These are phyloP conservation scores for Coemansia sp. DNA, from an alignment of 192 early-diverging fungal genomes.

Conservation along the genomic window DNA sequence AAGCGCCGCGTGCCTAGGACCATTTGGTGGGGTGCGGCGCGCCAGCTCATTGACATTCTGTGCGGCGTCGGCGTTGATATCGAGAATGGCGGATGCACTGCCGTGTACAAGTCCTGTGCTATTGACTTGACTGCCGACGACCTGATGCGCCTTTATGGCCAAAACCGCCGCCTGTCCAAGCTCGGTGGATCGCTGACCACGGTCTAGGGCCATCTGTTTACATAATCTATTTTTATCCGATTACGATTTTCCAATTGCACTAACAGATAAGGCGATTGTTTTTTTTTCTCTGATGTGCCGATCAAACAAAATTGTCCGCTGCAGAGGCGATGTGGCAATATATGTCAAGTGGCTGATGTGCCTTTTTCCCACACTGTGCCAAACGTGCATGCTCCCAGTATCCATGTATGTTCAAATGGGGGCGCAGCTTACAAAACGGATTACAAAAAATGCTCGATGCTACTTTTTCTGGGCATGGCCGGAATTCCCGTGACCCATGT, in stretches of 20 bases:
- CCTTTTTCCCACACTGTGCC: not conserved
- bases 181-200: conserved; percentile 13
- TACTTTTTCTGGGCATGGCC: not conserved
- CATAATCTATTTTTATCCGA: not conserved
- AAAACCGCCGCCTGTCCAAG: conserved; percentile 43
- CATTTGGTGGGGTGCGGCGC: conserved; percentile 68
- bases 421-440: not conserved
- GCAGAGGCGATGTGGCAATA: not conserved
- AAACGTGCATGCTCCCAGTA: not conserved
- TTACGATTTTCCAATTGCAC: not conserved
- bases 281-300: not conserved
- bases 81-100: conserved; percentile 41
- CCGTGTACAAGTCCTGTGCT: conserved; percentile 48
- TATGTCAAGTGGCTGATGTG: not conserved
- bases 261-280: conserved; percentile 4
- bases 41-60: conserved; percentile 63
- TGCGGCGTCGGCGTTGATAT: conserved; percentile 57
- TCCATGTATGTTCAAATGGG: not conserved
- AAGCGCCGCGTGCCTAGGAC: conserved; percentile 68
- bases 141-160: conserved; percentile 46
- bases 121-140: conserved; percentile 54
- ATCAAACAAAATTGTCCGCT: conserved; percentile 1
- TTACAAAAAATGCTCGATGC: not conserved
- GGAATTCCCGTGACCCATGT: not conserved
- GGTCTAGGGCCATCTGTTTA: not conserved